Percentiles rank a stretch among this genome's conserved stretches.
Evolutionary conservation across 2,329 filamentous ascomycete species (phyloP).

Genomic region (Sphaerulina populicola): DNA sequence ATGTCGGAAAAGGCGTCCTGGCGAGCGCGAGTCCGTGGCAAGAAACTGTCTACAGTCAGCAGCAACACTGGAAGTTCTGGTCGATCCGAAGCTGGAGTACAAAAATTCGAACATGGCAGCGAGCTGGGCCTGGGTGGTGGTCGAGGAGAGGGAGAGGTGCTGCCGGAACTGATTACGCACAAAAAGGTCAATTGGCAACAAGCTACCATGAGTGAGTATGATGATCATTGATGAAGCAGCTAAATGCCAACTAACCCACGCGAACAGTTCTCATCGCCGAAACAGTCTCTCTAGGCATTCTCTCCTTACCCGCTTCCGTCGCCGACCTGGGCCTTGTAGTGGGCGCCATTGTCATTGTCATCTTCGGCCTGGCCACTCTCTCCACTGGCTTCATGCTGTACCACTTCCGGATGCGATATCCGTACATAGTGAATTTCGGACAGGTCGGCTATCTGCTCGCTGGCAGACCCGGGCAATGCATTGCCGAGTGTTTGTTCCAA

Average conservation of each 20-base stretch:
- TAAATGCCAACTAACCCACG: too few relatives aligned
- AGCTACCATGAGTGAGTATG: conserved; percentile 7
- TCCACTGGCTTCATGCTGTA: conserved; percentile 55
- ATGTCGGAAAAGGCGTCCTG: conserved; percentile 25
- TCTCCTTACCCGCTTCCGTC: conserved; percentile 48
- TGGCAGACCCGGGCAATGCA: conserved; percentile 53
- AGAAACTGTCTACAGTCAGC: conserved; percentile 2
- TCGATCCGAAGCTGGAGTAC: background rate
- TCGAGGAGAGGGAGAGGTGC: conserved; percentile 4
- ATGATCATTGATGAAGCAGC: too few relatives aligned
- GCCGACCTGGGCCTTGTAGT: conserved; percentile 41
- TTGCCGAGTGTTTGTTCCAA: conserved; percentile 43
- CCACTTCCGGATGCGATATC: conserved; percentile 49
- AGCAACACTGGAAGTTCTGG: conserved; percentile 4
- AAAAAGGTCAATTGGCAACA: conserved; percentile 8
- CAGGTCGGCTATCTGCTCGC: conserved; percentile 57
- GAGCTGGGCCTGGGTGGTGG: too few relatives aligned
- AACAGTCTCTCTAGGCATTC: conserved; percentile 50
- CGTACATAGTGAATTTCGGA: conserved; percentile 56
- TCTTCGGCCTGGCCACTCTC: conserved; percentile 49
- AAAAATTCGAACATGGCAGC: conserved; percentile 2
- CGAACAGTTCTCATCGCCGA: conserved; percentile 46
- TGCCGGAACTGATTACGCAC: conserved; percentile 3
- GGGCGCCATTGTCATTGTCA: conserved; percentile 47
- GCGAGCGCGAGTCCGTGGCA: conserved; percentile 13